These are phyloP conservation scores for Lathyrus sativus DNA, from an alignment of 306 rosid genomes.

Conservation along the genomic window DNA sequence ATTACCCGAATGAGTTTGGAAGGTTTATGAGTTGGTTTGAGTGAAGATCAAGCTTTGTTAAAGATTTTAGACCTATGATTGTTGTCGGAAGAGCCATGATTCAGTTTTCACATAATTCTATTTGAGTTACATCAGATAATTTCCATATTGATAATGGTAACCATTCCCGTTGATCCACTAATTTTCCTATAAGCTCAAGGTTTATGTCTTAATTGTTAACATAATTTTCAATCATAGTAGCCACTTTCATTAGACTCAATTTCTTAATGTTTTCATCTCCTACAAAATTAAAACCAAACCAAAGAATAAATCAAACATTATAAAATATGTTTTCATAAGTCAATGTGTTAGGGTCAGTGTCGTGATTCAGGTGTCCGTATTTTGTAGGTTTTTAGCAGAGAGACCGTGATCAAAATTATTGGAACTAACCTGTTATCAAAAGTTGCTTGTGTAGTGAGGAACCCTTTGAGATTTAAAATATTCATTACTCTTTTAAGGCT, in stretches of 20 bases:
- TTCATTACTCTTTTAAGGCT: conserved; percentile 29
- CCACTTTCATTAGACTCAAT: conserved; percentile 80
- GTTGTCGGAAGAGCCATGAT: conserved; percentile 88
- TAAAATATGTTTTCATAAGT: no score
- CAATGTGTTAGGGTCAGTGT: no score
- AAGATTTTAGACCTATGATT: conserved; percentile 64
- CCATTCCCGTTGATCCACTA: conserved; percentile 81
- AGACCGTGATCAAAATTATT: neutral
- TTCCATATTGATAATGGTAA: conserved; percentile 90
- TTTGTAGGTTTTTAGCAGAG: no score
- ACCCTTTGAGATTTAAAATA: conserved; percentile 40
- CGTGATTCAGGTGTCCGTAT: no score
- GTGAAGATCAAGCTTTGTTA: conserved; percentile 79
- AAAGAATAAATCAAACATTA: neutral
- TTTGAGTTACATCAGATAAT: conserved; percentile 57
- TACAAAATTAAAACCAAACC: conserved; percentile 37
- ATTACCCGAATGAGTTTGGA: conserved; percentile 80
- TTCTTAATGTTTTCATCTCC: conserved; percentile 60
- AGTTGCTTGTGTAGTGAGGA: conserved; percentile 39
- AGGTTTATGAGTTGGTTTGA: conserved; percentile 86
- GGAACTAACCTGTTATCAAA: conserved; percentile 57
- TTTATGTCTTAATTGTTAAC: conserved; percentile 56
- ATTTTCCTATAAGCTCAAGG: conserved; percentile 78
- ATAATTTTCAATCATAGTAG: conserved; percentile 73
- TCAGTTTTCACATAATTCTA: conserved; percentile 80